Base-by-base conservation (phyloP, 2,329 filamentous ascomycete species). In the Cladosporium sp. region DNA sequence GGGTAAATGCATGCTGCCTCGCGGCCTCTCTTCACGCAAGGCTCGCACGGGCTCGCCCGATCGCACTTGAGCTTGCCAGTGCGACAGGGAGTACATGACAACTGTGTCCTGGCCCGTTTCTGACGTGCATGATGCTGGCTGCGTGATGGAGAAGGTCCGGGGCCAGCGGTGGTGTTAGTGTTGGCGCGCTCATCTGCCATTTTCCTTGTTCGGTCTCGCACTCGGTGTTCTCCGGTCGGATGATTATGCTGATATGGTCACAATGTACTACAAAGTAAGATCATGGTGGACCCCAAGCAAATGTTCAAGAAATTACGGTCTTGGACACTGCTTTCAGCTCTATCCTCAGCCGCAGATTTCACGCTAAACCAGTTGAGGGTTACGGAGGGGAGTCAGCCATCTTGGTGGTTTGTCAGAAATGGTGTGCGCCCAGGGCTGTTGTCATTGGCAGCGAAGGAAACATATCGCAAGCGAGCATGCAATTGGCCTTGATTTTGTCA, bases 51-150 rank as follows among this genome's bases (percentile, higher is more conserved):
- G n/a, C 73, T 69, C 1, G 69, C 64, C 24, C 77, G 70, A 67
- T 77, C 75, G 64, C 77, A 79, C 59, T 76, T 77, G 8, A 79
- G 69, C 70, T 79, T 79, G 11, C 77, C 75, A 34, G 70, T 68
- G 8, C 78, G 71, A 64, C 77, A 79, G 4, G 73, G 71, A 8
- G 71, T 76, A 66, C 78, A 79, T n/a, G 69, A 73, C 1, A 79
- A 66, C 65, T 78, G 77, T 10, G 73, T 75, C 51, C 77, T 68
- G 8, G 75, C 76, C 26, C 77, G 72, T 68, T 78, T 78, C 69
- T 79, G 76, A 58, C 72, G 74, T 36, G 74, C 67, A 54, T 75
- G 73, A 18, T 68, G 64, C 26, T 65, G 64, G 7, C 55, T 41
- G 38, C 49, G 55, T 28, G 57, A 60, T n/a, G 34, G 3, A 21